Conservation (phyloP, 371 early-diverging fungal species). For the Parasitella parasitica region DNA sequence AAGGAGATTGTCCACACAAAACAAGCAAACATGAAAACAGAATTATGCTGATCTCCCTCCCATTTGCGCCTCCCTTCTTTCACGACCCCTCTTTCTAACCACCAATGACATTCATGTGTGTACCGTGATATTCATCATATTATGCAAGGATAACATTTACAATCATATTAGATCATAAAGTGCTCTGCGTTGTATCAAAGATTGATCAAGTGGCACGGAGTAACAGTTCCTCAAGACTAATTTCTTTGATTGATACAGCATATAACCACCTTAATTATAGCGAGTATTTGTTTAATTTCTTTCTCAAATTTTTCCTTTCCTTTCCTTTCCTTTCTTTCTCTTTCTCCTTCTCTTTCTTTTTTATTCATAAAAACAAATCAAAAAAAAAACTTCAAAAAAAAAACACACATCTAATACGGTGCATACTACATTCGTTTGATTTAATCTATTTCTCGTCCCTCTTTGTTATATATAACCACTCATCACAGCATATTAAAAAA, state of each 20-base stretch:
- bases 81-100: neutral
- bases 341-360: conserved; percentile 3
- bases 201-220: conserved; percentile 7
- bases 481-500: neutral
- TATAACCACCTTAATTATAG: neutral
- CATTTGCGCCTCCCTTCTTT: neutral
- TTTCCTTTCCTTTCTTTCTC: neutral
- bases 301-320: neutral
- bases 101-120: neutral
- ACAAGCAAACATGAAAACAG: neutral
- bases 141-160: neutral
- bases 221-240: neutral
- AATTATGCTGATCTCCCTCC: conserved; percentile 2
- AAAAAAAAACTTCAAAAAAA: neutral
- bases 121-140: too few relatives aligned
- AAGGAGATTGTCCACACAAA: neutral
- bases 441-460: neutral
- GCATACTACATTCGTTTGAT: neutral
- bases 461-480: neutral
- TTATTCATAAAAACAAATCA: neutral
- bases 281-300: conserved; percentile 1
- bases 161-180: neutral
- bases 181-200: neutral
- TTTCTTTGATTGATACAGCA: neutral
- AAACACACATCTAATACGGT: too few relatives aligned